These are phyloP conservation scores for Cystobasidium pallidum DNA, from an alignment of 1,284 basidiomycete species.

Conservation along the genomic window DNA sequence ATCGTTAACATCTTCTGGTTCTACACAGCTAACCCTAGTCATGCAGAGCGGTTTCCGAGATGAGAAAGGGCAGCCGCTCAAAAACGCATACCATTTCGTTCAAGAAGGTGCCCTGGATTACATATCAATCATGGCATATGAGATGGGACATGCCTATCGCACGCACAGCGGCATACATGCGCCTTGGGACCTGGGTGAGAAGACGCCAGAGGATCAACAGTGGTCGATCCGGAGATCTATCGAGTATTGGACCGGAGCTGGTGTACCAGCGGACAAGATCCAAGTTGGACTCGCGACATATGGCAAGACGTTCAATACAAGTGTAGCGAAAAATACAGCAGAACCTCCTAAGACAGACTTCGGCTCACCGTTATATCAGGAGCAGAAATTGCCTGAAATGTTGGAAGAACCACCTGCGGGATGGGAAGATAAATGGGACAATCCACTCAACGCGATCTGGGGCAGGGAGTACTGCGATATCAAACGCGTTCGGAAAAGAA, in stretches of 20 bases:
- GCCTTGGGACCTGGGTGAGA: constrained; percentile 15
- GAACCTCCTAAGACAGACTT: not conserved
- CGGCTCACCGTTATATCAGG: not conserved
- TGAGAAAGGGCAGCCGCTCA: constrained; percentile 8
- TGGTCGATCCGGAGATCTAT: constrained; percentile 23
- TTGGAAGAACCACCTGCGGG: not conserved
- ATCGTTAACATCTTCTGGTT: not conserved
- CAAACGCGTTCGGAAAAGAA: not conserved
- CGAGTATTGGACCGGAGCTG: constrained; percentile 28
- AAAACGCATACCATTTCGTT: constrained; percentile 18
- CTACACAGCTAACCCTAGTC: not conserved
- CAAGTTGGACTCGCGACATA: constrained; percentile 36
- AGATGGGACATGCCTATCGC: constrained; percentile 22
- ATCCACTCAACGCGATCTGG: not conserved
- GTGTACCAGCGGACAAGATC: constrained; percentile 41
- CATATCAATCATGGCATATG: constrained; percentile 36
- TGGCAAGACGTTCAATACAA: constrained; percentile 33
- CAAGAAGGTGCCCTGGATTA: constrained; percentile 19
- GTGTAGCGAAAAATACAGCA: not conserved
- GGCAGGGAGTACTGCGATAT: not conserved
- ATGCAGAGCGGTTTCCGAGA: constrained; percentile 29
- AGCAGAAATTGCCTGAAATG: not conserved
- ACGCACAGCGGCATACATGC: constrained; percentile 19
- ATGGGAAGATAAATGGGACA: not conserved
- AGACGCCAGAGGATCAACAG: constrained; percentile 25